Evolutionary conservation across 2,329 filamentous ascomycete genomes (phyloP), one percentile per base, ranked within the genome.

Genomic region (Botrytis paeoniae): DNA sequence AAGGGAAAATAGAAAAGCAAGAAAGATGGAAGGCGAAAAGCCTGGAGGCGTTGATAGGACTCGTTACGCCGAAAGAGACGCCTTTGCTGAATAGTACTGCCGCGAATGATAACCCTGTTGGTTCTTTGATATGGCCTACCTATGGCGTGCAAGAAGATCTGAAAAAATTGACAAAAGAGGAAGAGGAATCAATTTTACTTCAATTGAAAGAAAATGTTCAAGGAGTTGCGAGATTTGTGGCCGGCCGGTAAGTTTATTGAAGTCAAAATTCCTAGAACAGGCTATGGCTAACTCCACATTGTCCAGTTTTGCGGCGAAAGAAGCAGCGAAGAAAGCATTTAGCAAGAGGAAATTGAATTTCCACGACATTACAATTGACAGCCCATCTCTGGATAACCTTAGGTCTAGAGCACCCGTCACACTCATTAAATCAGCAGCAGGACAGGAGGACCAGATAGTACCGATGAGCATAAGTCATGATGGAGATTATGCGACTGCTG

Each of bases 401-500:
- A n/a, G 65, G 62, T 43, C 71, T 65, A 61, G 62, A 65, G 72
- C 77, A 10, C 80, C 79, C 25, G 32, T 76, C 18, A 75, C 75
- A 16, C 51, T 79, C 20, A 73, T 80, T 14, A 64, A 66, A 73
- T 25, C 78, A 73, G 29, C 80, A 77, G 74, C 59, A 29, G 70
- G 69, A 32, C 75, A 71, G n/a, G 75, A 78, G 9, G 76, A 80
- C 43, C 87, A 89, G 76, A 84, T 89, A 68, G 93, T 90, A 22
- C 85, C 88, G 78, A 80, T 97, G 62, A 95, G 92, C 74, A 97
- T 98, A 78, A 96, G 92, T 78, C 95, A 98, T 81, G 95, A 98
- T 81, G 91, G 89, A 2, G 91, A 93, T 12, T 97, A 94, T 82
- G 94, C 94, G 16, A 90, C 87, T 32, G 92, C 92, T 10, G 85